Evolutionary conservation across 2,329 filamentous ascomycete species (phyloP), one percentile per base, ranked within the genome.

Genomic region (Daldinia eschscholtzii): DNA sequence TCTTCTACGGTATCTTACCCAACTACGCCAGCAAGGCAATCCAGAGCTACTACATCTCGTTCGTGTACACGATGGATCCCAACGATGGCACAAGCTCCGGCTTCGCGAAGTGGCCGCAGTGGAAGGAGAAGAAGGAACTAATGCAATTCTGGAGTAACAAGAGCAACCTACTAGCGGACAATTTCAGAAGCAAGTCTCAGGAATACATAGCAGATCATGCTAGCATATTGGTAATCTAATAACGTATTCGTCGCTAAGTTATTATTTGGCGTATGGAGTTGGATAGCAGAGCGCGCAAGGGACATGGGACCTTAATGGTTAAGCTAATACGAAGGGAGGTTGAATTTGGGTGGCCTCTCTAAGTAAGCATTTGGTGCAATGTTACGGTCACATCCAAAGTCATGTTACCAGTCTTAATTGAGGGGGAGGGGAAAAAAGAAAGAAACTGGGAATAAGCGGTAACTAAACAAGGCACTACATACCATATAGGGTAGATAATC

Each of bases 21-120:
- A 89, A 92, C 76, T 87, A 90, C 64, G 89, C 90, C 1, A 86
- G 86, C 30, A 78, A 75, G 4, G 84, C 87, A 9, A 88, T 89
- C 50, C 86, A 90, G 64, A 86, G 85, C 0, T 94, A 94, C 78
- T 94, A 93, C 75, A 83, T 90, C 74, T 89, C 87, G 57, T 95
- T 95, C 75, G 74, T 94, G 6, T 86, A 93, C 77, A 87, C 89
- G 48, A 79, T 90, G 48, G 88, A 94, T 76, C 92, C 92, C 0
- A 94, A 94, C 73, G 79, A 82, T 23, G 87, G 81, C 23, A 71
- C 68, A 67, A 71, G 81, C 72, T 73, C 81, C 74, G 75, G 77
- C n/a, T 64, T 71, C 50, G 59, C 64, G 30, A 57, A 75, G 20
- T 80, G 77, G 77, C 77, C 76, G 10, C 73, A 84, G 72, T 91